Evolutionary conservation across 1,284 basidiomycete species (phyloP), one percentile per base, ranked within the genome.

Genomic region (Ceratobasidium sp.): DNA sequence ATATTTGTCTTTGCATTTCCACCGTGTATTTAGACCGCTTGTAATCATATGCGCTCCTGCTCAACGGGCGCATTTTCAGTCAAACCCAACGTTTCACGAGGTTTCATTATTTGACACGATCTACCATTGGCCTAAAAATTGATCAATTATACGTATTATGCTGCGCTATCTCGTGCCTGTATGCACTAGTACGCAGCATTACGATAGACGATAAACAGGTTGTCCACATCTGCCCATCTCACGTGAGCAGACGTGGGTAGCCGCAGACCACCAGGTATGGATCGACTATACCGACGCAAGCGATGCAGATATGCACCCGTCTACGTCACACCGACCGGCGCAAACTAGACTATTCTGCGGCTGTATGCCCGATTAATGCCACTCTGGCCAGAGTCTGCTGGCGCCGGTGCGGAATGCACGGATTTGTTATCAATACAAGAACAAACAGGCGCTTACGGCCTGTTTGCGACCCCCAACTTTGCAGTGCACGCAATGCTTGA

Each of bases 391-490:
- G n/a, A 25, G 37, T 11, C n/a, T 54, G 52, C 22, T 22, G 25
- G 52, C 11, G 52, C 8, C 52, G 1, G 52, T 54, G n/a, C 8
- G n/a, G 5, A 11, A 54, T 22, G 52, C 52, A 29, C 25, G 25
- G 25, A 29, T 29, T 29, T 29, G 25, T 29, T 29, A 29, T 29
- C 25, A 29, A 29, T 29, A 29, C 25, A 29, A 29, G 25, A 29
- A 29, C 25, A 29, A 32, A 37, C 29, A 13, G 32, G 57, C 57
- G 57, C 57, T 61, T 56, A 56, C 54, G 54, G 4, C 17, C 54
- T 52, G 51, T 25, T 15, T 25, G 54, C 54, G 54, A 56, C 54
- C 54, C 19, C 54, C 54, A 15, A 56, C 54, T 22, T 56, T 56
- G 54, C 54, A 56, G 54, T 56, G 54, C 37, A 6, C 37, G 37